phyloP scores from a whole-genome alignment of 2,329 filamentous ascomycete genomes.

The Zasmidium cellare region DNA sequence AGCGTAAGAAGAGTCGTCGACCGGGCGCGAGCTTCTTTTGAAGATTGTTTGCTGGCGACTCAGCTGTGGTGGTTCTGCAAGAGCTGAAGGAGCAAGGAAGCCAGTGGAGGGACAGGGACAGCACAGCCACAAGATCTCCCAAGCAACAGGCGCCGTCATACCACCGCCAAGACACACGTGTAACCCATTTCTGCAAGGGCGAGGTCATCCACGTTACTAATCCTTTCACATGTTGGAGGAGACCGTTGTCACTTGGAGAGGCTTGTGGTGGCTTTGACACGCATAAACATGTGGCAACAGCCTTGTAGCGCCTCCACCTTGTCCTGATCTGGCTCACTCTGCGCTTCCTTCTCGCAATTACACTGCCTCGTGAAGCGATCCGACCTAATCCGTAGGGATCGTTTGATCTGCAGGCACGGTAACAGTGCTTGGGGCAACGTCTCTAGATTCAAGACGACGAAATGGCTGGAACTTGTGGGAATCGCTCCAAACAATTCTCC shows the following conservation, averaged over 20 bases:
- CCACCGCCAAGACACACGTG: background rate
- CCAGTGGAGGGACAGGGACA: background rate
- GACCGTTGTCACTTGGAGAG: background rate
- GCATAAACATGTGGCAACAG: background rate
- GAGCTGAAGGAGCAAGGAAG: background rate
- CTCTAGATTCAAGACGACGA: too few species aligned
- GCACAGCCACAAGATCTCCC: background rate
- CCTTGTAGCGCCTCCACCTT: background rate
- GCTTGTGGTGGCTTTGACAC: too few species aligned
- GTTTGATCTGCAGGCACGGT: too few species aligned
- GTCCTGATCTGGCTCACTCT: too few species aligned
- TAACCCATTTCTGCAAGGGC: background rate
- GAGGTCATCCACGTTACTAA: background rate
- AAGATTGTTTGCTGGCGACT: background rate
- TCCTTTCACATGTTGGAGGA: background rate
- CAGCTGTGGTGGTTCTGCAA: background rate
- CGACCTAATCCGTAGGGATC: too few species aligned
- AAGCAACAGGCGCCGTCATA: background rate
- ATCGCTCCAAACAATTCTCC: too few species aligned
- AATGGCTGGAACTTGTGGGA: too few species aligned
- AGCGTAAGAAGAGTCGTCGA: background rate
- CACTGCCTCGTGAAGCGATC: too few species aligned
- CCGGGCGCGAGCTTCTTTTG: background rate
- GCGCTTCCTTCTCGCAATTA: too few species aligned
- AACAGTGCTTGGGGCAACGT: too few species aligned